A percentile compares a stretch with the other conserved stretches of the same genome.
Evolutionary conservation across 148 eudicot genomes (phyloP).

Genomic region (Rheum nobile): DNA sequence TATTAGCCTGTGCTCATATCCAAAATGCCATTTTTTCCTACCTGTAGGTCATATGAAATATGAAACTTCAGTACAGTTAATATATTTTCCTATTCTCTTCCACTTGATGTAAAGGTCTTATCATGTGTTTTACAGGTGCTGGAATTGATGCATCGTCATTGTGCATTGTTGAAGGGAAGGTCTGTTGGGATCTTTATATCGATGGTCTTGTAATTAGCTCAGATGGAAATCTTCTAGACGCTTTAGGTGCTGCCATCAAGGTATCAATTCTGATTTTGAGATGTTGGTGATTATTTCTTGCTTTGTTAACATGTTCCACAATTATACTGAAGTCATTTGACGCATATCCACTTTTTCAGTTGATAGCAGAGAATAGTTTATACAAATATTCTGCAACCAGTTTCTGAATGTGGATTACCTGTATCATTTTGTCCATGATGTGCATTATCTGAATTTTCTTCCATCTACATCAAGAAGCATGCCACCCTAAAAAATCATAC

Average conservation of each 20-base stretch:
- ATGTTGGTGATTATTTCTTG: background rate
- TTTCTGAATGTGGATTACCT: background rate
- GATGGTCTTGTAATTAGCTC: conserved; percentile 85
- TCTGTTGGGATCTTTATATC: conserved; percentile 96
- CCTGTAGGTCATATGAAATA: background rate
- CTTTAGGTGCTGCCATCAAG: conserved; percentile 94
- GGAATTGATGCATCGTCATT: conserved; percentile 85
- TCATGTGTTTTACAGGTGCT: conserved; percentile 49
- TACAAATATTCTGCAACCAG: background rate
- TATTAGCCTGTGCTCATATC: background rate
- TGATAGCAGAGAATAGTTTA: background rate
- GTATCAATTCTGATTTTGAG: conserved; percentile 19
- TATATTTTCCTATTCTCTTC: background rate
- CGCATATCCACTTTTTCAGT: background rate
- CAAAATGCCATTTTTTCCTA: background rate
- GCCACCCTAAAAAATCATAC: background rate
- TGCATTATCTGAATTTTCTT: background rate
- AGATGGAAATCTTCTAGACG: conserved; percentile 90
- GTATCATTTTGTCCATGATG: background rate
- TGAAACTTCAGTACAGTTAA: background rate
- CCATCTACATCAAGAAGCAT: background rate
- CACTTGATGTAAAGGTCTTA: background rate
- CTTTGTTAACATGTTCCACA: background rate
- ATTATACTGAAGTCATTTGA: background rate
- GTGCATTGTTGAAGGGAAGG: conserved; percentile 66